Evolutionary conservation across 2,329 filamentous ascomycete genomes (phyloP).

Genomic region (Colletotrichum euphorbiae): DNA sequence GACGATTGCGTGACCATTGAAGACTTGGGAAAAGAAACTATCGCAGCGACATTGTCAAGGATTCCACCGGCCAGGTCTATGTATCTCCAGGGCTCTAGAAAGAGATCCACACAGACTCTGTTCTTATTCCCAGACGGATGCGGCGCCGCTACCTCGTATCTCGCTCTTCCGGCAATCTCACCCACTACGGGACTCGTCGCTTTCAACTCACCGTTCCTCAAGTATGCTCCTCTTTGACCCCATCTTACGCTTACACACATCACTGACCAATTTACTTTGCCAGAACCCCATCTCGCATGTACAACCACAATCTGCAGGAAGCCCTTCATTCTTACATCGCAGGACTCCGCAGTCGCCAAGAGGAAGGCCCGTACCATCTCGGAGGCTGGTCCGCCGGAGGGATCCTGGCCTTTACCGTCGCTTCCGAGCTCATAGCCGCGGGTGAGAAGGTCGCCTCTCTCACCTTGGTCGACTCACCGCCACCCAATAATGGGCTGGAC

Average conservation of each 20-base stretch:
- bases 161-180: not conserved
- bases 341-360: conserved; percentile 57
- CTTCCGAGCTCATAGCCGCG: conserved; percentile 67
- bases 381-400: conserved; percentile 84
- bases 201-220: not conserved
- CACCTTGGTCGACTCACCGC: conserved; percentile 43
- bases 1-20: not conserved
- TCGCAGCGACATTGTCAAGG: too few species aligned
- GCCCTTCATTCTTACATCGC: conserved; percentile 5
- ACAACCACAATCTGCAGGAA: not conserved
- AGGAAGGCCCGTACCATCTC: conserved; percentile 73
- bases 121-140: not conserved
- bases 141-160: not conserved
- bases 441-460: conserved; percentile 61
- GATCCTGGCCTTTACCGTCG: conserved; percentile 76
- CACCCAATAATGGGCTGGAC: conserved; percentile 72
- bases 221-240: too few species aligned
- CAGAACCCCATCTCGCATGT: conserved; percentile 53
- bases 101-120: not conserved
- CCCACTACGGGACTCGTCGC: not conserved
- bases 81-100: conserved; percentile 3
- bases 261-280: conserved; percentile 46
- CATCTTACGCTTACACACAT: too few species aligned
- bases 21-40: too few species aligned
- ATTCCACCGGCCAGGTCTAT: not conserved